Evolutionary conservation across 2,329 filamentous ascomycete genomes (phyloP), one percentile per base, ranked within the genome.

Genomic region (Juglanconis sp.): DNA sequence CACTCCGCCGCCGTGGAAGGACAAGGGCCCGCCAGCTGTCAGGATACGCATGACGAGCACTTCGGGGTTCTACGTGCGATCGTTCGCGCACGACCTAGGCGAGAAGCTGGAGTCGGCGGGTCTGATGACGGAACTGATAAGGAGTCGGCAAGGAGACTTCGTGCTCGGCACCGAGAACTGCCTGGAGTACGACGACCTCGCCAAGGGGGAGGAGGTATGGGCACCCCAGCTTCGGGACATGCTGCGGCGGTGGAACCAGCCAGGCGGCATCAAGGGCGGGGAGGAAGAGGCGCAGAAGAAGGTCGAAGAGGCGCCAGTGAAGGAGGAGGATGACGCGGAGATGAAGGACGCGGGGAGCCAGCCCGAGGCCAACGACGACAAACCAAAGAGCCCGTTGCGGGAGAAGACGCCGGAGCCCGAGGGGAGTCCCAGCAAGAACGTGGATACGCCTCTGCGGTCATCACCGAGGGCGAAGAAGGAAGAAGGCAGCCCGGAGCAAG

Each of bases 51-150:
- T 99, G 85, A 96, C 91, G 0, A 94, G 97, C 55, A 92, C 92
- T 2, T 96, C 92, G 0, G 95, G 95, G 44, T 99, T 97, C 80
- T 99, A 99, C 73, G 93, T 99, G 13, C 89, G 95, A 64, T 96
- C 90, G 60, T 86, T 99, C 67, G 93, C 92, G 68, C 92, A 98
- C 71, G 95, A 99, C 69, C 82, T 99, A 3, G 95, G 94, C 30
- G 80, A 87, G 65, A 92, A 91, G 66, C 81, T 97, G 13, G 87
- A 85, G 56, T 96, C 92, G 11, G 87, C 91, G 31, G 95, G 84
- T 38, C 81, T 95, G 65, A 98, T 99, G 94, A 86, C 90, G 30
- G 87, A 90, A 67, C 84, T 99, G 24, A 83, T 89, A 59, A 88
- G 95, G 57, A 89, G 86, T 3, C 85, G 90, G 56, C 95, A 99